Percentiles rank a stretch among this genome's conserved stretches.
Evolutionary conservation across 2,329 filamentous ascomycete genomes (phyloP).

Genomic region (Neonectria ditissima): DNA sequence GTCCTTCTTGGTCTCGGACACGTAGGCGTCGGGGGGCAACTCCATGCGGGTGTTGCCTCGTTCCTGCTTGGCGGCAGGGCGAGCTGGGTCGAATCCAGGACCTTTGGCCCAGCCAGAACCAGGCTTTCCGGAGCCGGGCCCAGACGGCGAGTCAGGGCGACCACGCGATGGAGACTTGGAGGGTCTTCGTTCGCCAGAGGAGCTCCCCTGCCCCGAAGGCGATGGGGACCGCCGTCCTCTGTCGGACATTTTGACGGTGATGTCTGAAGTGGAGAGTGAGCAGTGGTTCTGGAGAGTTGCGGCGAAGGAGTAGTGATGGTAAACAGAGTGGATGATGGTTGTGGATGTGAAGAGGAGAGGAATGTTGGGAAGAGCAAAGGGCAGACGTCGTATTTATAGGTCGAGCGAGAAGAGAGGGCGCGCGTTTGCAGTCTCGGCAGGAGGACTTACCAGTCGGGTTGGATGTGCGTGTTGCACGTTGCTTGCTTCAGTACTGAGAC

Average conservation of each 20-base stretch:
- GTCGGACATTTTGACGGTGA: conserved; percentile 48
- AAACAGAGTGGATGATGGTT: conserved; percentile 4
- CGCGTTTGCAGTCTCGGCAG: background rate
- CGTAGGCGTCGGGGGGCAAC: conserved; percentile 68
- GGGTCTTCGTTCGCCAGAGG: conserved; percentile 32
- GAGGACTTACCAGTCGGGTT: conserved; percentile 26
- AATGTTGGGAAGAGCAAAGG: background rate
- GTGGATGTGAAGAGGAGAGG: background rate
- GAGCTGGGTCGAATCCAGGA: conserved; percentile 60
- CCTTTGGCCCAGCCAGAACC: conserved; percentile 42
- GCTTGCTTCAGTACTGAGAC: background rate
- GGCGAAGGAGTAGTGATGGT: conserved; percentile 1
- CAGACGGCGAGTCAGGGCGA: conserved; percentile 30
- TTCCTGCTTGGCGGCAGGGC: conserved; percentile 45
- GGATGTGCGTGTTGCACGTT: conserved; percentile 3
- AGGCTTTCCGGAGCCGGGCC: conserved; percentile 32
- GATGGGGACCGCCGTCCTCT: conserved; percentile 46
- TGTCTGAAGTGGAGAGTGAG: conserved; percentile 19
- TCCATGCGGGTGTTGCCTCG: conserved; percentile 65
- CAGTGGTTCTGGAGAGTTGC: background rate
- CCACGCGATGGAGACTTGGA: conserved; percentile 34
- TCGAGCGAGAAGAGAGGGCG: background rate
- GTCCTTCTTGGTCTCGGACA: conserved; percentile 49
- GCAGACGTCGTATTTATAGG: conserved; percentile 15
- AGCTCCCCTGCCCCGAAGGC: conserved; percentile 31